Evolutionary conservation across 108 stramenopile species (phyloP), one percentile per base, ranked within the genome.

Genomic region (Cyclotella sp.): DNA sequence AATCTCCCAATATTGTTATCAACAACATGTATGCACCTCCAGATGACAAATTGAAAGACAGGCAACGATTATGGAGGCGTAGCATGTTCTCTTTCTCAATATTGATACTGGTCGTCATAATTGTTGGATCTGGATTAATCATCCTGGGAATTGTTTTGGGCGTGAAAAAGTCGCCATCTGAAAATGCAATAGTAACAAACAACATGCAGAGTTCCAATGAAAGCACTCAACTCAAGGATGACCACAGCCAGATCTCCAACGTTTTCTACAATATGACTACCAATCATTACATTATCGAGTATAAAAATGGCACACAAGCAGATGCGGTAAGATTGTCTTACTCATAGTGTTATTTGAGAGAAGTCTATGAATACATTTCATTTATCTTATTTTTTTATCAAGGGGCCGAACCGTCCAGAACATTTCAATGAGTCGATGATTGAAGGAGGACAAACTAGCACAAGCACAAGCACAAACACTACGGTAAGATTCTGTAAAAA

Each of bases 201-300:
- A 27, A 40, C 14, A 18, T 3, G 9, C 6, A 62, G 6, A 34
- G 8, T 6, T 62, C 60, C 3, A n/a, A 7, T 18, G 39, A 40
- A 1, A 18, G 6, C 8, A 7, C 29, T 34, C 18, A 15, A 41
- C 5, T 40, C 39, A 40, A 3, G 11, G 60, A 62, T 40, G 39
- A 40, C 34, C 60, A 62, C 34, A 62, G 39, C 34, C 60, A 62
- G 34, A 16, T 41, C 0, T 62, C 60, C 3, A 30, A 62, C 3
- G 13, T 62, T 9, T 41, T 40, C 39, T 39, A 40, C 29, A 62
- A 62, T 19, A 14, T 15, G 39, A 62, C 60, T 41, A 24, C 60
- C 9, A 62, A 62, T 16, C 30, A 62, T 62, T 62, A 62, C 55
- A 55, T 55, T 21, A 55, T 55, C 8, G 55, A 24, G 8, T 55